phyloP scores from a whole-genome alignment of 768 basidiomycete species.

The Rhodotorula paludigena region DNA sequence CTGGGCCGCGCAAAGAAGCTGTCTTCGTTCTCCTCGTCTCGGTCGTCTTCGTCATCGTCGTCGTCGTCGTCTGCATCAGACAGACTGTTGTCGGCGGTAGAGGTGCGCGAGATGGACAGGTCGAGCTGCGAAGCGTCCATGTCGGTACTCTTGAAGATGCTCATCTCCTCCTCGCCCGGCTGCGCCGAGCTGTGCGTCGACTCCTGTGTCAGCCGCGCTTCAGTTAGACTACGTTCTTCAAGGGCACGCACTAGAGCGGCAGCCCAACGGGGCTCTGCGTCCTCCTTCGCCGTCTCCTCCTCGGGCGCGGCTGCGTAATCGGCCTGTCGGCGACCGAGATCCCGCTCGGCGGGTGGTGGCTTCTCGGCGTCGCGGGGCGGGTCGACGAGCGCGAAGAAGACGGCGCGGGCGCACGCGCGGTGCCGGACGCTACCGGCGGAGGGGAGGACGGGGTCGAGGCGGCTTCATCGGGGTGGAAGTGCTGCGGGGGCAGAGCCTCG shows the following conservation, averaged over 20 bases:
- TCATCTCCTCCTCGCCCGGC: constrained; percentile 30
- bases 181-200: constrained; percentile 1
- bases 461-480: background rate
- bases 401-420: background rate
- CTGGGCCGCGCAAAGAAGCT: background rate
- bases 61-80: background rate
- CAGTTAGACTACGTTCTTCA: background rate
- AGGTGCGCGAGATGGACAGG: constrained; percentile 1
- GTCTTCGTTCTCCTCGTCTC: constrained; percentile 5
- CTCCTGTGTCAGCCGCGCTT: background rate
- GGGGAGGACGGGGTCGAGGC: background rate
- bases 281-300: constrained; percentile 17
- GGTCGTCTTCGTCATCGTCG: background rate
- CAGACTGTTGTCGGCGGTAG: background rate
- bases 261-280: constrained; percentile 27
- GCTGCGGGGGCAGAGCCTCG: background rate
- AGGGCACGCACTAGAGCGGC: constrained; percentile 22
- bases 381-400: background rate
- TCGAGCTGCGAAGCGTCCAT: constrained; percentile 3
- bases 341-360: constrained; percentile 26
- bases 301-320: background rate
- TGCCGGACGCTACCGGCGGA: background rate
- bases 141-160: constrained; percentile 14
- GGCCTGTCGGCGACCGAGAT: constrained; percentile 24
- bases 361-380: constrained; percentile 11